These are phyloP conservation scores for Spathaspora girioi DNA, from an alignment of 805 yeast genomes.

Conservation along the genomic window DNA sequence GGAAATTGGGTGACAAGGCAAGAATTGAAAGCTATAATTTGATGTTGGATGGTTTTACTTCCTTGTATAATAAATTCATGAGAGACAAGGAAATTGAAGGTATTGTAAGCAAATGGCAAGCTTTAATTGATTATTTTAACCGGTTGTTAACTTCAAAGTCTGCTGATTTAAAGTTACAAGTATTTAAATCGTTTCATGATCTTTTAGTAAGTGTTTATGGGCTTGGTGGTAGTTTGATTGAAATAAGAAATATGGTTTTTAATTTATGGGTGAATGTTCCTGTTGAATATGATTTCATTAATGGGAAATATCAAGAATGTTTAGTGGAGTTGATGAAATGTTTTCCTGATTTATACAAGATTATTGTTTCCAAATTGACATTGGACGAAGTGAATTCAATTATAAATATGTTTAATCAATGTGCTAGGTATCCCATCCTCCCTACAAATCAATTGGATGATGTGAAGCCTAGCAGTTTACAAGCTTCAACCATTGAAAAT, in stretches of 20 bases:
- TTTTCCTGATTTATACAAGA: constrained; percentile 45
- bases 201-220: constrained; percentile 27
- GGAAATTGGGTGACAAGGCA: constrained; percentile 28
- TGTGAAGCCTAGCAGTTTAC: constrained; percentile 54
- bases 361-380: constrained; percentile 29
- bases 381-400: constrained; percentile 42
- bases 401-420: constrained; percentile 57
- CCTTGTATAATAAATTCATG: constrained; percentile 55
- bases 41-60: constrained; percentile 62
- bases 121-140: constrained; percentile 48
- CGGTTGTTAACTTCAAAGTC: constrained; percentile 36
- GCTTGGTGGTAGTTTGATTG: constrained; percentile 2
- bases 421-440: constrained; percentile 70
- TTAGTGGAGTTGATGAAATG: constrained; percentile 52
- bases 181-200: constrained; percentile 52
- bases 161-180: constrained; percentile 50
- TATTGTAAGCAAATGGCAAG: constrained; percentile 48
- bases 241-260: constrained; percentile 38
- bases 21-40: constrained; percentile 62
- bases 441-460: constrained; percentile 56
- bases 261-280: constrained; percentile 47
- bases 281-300: constrained; percentile 37
- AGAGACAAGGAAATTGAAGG: constrained; percentile 5
- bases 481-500: constrained; percentile 51
- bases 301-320: constrained; percentile 56